Conservation (phyloP, 2,329 filamentous ascomycete genomes). For the Fusarium vanettenii region DNA sequence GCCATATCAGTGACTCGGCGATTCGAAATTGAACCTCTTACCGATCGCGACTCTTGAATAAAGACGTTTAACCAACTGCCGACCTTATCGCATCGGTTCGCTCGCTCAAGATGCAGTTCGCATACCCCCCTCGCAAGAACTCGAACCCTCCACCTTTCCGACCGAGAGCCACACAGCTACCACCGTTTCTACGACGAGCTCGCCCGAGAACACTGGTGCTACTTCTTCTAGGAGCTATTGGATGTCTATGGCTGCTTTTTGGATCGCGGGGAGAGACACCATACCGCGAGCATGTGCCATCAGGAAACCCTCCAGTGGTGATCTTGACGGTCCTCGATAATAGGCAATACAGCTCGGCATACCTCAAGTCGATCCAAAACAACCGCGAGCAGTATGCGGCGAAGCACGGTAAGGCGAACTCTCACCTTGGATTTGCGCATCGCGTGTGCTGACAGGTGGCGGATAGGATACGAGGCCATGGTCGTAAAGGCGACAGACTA, state of each 20-base stretch:
- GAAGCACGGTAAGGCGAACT: conserved; percentile 76
- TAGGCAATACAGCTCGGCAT: conserved; percentile 70
- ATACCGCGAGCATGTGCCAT: conserved; percentile 54
- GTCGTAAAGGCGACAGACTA: conserved; percentile 84
- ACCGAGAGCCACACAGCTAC: conserved; percentile 65
- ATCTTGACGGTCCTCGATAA: conserved; percentile 88
- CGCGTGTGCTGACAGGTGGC: conserved; percentile 12
- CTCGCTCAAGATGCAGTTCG: conserved; percentile 80
- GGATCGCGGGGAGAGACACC: conserved; percentile 44
- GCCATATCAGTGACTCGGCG: neutral
- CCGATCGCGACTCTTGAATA: conserved; percentile 4
- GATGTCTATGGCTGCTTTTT: conserved; percentile 71
- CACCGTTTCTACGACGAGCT: conserved; percentile 68
- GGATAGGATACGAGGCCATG: conserved; percentile 84
- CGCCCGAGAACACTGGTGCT: conserved; percentile 71
- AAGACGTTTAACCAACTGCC: neutral
- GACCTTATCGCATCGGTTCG: neutral
- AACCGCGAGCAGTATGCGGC: conserved; percentile 89
- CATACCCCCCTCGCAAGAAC: conserved; percentile 86
- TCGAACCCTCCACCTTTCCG: conserved; percentile 80
- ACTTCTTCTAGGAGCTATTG: conserved; percentile 64
- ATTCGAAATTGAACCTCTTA: neutral
- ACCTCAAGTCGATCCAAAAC: conserved; percentile 78
- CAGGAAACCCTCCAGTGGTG: conserved; percentile 74
- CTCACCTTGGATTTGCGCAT: neutral